These are phyloP conservation scores for Vararia minispora DNA, from an alignment of 768 basidiomycete genomes.

Conservation along the genomic window DNA sequence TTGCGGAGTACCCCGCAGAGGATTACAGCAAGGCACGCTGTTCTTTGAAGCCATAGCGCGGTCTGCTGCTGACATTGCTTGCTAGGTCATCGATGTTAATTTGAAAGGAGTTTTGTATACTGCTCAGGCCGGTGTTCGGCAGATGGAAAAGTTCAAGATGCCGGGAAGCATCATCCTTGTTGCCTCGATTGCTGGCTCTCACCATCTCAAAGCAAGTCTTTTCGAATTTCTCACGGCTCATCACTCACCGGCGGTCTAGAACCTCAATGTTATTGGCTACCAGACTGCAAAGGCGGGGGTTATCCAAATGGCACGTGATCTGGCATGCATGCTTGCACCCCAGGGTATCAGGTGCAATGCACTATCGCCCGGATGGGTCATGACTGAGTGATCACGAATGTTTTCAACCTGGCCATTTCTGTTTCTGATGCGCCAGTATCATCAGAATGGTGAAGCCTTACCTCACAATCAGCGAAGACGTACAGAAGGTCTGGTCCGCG, in stretches of 20 bases:
- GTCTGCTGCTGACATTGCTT: too few species aligned
- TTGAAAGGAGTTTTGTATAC: conserved; percentile 27
- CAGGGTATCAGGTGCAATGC: conserved; percentile 60
- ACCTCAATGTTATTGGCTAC: conserved; percentile 35
- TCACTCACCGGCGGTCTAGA: too few species aligned
- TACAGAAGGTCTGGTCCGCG: conserved; percentile 51
- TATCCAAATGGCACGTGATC: conserved; percentile 65
- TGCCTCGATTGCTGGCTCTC: conserved; percentile 29
- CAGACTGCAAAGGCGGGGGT: conserved; percentile 68
- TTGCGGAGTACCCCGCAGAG: conserved; percentile 50
- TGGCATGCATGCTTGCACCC: conserved; percentile 66
- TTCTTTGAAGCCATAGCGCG: too few species aligned
- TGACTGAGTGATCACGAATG: too few species aligned
- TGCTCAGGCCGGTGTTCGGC: conserved; percentile 22
- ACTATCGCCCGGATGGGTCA: conserved; percentile 63
- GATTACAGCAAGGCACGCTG: conserved; percentile 60
- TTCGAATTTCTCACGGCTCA: neutral
- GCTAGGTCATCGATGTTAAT: conserved; percentile 56
- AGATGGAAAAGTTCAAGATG: conserved; percentile 22
- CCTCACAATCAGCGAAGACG: conserved; percentile 48
- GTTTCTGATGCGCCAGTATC: too few species aligned
- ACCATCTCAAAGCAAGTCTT: conserved; percentile 51
- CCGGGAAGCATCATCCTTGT: conserved; percentile 29
- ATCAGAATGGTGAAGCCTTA: conserved; percentile 69
- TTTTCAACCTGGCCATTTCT: too few species aligned